phyloP scores from a whole-genome alignment of 2,329 filamentous ascomycete species.

The Trichoderma citrinoviride region DNA sequence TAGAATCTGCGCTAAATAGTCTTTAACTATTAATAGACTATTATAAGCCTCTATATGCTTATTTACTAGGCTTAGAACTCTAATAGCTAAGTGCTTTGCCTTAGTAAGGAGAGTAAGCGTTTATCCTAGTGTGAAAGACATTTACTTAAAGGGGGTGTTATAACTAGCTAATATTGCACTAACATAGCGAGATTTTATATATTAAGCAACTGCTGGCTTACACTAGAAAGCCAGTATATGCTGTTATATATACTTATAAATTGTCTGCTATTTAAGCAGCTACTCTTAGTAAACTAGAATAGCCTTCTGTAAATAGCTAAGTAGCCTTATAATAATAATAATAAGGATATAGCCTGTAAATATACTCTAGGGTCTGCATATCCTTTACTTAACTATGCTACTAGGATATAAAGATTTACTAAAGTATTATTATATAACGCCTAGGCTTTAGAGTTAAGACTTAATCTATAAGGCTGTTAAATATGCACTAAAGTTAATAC shows the following conservation, averaged over 20 bases:
- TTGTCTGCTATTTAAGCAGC: neutral
- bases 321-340: neutral
- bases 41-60: neutral
- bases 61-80: neutral
- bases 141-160: neutral
- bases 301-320: neutral
- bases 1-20: neutral
- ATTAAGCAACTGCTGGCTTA: slow-evolving; percentile 6
- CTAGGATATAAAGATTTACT: neutral
- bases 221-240: neutral
- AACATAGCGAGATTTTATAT: slow-evolving; percentile 6
- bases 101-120: neutral
- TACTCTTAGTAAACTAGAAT: neutral
- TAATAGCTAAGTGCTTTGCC: neutral
- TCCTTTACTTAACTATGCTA: neutral
- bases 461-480: neutral
- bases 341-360: neutral
- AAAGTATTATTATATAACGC: neutral
- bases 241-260: slow-evolving; percentile 4
- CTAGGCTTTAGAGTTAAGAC: neutral
- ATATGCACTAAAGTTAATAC: neutral
- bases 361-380: slow-evolving; percentile 12
- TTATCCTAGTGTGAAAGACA: neutral
- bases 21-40: neutral
- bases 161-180: neutral